These are phyloP conservation scores for Cicer bijugum DNA, from an alignment of 306 rosid species.

Conservation along the genomic window DNA sequence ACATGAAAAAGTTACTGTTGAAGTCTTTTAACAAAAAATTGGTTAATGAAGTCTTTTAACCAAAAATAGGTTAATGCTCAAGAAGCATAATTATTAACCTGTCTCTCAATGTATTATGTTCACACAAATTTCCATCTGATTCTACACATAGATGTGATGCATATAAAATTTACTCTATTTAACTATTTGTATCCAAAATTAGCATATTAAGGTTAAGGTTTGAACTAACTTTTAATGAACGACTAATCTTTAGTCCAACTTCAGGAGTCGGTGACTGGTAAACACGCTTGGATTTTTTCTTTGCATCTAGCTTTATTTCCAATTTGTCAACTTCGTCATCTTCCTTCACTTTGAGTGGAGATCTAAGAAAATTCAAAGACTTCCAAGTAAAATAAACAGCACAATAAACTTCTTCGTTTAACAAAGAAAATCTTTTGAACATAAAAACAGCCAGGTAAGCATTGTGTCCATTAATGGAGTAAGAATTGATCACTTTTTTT, in stretches of 20 bases:
- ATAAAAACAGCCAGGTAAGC: background rate
- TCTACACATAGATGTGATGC: background rate
- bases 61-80: background rate
- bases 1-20: too few relatives aligned
- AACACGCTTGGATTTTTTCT: conserved; percentile 85
- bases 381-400: background rate
- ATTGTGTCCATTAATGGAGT: background rate
- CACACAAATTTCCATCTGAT: background rate
- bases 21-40: background rate
- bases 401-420: background rate
- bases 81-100: conserved; percentile 2
- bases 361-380: conserved; percentile 54
- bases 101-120: background rate
- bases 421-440: background rate
- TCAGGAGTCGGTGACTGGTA: conserved; percentile 89
- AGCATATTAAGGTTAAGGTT: conserved; percentile 45
- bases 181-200: conserved; percentile 16
- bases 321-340: conserved; percentile 94
- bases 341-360: conserved; percentile 81
- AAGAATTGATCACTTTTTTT: too few relatives aligned
- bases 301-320: conserved; percentile 74
- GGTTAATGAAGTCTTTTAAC: background rate
- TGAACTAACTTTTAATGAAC: conserved; percentile 89
- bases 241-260: conserved; percentile 92
- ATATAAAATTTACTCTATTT: conserved; percentile 26